Evolutionary conservation across 768 basidiomycete species (phyloP).

Genomic region (Tubosaeta sp.): DNA sequence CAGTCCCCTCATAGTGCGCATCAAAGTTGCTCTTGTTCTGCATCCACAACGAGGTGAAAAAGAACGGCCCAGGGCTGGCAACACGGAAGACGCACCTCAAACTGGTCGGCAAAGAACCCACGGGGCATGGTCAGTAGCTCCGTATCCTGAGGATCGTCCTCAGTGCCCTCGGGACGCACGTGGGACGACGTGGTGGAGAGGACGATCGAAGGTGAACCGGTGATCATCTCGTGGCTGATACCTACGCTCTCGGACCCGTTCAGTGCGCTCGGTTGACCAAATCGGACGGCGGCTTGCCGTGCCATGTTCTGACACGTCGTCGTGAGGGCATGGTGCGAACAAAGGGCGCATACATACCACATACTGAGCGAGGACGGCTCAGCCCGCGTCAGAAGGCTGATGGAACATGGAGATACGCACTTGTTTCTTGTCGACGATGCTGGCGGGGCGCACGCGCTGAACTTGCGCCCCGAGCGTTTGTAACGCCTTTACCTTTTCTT

Average conservation of each 20-base stretch:
- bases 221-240: constrained; percentile 33
- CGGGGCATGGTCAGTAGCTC: constrained; percentile 52
- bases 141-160: constrained; percentile 35
- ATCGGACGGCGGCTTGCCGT: constrained; percentile 68
- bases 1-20: constrained; percentile 87
- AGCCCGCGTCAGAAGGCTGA: background rate
- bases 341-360: constrained; percentile 45
- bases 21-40: constrained; percentile 83
- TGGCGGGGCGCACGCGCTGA: constrained; percentile 86
- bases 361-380: constrained; percentile 39
- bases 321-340: background rate
- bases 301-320: constrained; percentile 71
- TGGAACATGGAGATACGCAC: constrained; percentile 33
- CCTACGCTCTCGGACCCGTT: constrained; percentile 12
- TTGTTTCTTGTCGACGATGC: constrained; percentile 97
- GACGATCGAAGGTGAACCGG: constrained; percentile 46
- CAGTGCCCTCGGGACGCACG: constrained; percentile 32
- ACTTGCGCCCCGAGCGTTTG: constrained; percentile 84
- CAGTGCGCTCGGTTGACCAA: constrained; percentile 45
- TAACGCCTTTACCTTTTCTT: constrained; percentile 87
- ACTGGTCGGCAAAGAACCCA: constrained; percentile 96
- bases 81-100: constrained; percentile 51
- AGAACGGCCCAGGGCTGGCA: background rate
- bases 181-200: constrained; percentile 49
- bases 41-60: background rate